These are phyloP conservation scores for Pestalotiopsis sp. DNA, from an alignment of 2,329 filamentous ascomycete species.

Conservation along the genomic window DNA sequence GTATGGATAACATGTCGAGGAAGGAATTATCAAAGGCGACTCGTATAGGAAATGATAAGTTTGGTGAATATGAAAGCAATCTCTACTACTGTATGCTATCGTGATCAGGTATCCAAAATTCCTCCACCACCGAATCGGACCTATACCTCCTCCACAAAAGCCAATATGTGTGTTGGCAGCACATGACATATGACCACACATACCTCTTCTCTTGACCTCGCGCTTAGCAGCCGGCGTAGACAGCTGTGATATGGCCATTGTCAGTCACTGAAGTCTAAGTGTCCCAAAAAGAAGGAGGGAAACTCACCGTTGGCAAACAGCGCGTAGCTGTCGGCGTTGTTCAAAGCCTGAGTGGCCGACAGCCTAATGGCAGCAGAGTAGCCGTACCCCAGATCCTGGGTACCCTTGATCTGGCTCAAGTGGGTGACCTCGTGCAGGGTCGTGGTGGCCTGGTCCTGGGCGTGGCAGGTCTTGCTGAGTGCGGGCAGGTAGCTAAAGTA, in stretches of 20 bases:
- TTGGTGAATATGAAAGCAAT: too few species aligned
- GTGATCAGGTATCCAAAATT: neutral
- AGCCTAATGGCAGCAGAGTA: constrained; percentile 53
- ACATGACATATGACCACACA: neutral
- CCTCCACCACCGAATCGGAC: neutral
- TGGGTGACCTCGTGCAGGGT: constrained; percentile 69
- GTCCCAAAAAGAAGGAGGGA: constrained; percentile 62
- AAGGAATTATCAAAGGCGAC: too few species aligned
- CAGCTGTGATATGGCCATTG: constrained; percentile 26
- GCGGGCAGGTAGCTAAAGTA: constrained; percentile 58
- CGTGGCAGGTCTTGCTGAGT: constrained; percentile 55
- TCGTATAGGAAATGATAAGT: too few species aligned
- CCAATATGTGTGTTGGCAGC: neutral
- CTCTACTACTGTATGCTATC: neutral
- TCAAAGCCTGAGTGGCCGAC: constrained; percentile 50
- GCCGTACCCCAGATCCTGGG: constrained; percentile 57
- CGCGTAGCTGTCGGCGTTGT: constrained; percentile 64
- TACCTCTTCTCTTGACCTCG: neutral
- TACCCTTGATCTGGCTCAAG: constrained; percentile 57
- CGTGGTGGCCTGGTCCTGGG: constrained; percentile 66
- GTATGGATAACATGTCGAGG: too few species aligned
- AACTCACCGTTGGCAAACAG: constrained; percentile 53
- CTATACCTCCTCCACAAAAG: neutral
- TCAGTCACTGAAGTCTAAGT: constrained; percentile 40
- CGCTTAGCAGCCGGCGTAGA: constrained; percentile 11